Conservation (phyloP, 208 protist species). For the Angomonas deanei region DNA sequence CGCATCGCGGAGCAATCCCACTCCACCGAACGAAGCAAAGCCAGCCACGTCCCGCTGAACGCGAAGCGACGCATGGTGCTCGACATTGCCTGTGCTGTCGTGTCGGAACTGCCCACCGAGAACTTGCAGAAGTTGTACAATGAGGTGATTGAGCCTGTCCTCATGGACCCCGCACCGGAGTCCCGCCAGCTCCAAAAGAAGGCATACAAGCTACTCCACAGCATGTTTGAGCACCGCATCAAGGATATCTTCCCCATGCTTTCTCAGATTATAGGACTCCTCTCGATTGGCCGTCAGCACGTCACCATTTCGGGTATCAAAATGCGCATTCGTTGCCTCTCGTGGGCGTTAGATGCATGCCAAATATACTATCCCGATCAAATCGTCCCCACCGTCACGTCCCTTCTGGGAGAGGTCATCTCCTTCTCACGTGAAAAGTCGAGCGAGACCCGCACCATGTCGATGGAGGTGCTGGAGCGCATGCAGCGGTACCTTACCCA, state of each 20-base stretch:
- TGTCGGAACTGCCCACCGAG: slow-evolving; percentile 58
- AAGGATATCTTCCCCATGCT: slow-evolving; percentile 74
- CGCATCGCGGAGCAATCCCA: slow-evolving; percentile 32
- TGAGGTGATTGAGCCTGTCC: slow-evolving; percentile 78
- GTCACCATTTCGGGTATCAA: slow-evolving; percentile 82
- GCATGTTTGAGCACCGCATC: slow-evolving; percentile 80
- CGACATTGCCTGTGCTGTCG: slow-evolving; percentile 77
- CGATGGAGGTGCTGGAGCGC: slow-evolving; percentile 84
- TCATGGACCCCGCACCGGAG: slow-evolving; percentile 70
- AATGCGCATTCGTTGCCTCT: slow-evolving; percentile 83
- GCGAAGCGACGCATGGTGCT: slow-evolving; percentile 79
- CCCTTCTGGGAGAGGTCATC: slow-evolving; percentile 66
- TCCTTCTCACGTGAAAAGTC: slow-evolving; percentile 76
- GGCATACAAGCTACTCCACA: slow-evolving; percentile 83
- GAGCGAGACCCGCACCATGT: slow-evolving; percentile 65
- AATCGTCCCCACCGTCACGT: slow-evolving; percentile 43
- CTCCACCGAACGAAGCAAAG: slow-evolving; percentile 13
- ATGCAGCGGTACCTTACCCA: slow-evolving; percentile 74
- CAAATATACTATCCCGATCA: slow-evolving; percentile 81
- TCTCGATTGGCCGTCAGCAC: slow-evolving; percentile 71
- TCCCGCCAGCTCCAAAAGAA: slow-evolving; percentile 85
- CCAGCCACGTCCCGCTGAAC: slow-evolving; percentile 40
- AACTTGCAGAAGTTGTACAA: slow-evolving; percentile 56
- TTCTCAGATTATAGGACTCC: slow-evolving; percentile 54
- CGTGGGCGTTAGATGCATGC: slow-evolving; percentile 81